Percentiles rank a stretch among this genome's conserved stretches.
Conservation (phyloP, 1,284 basidiomycete species). For the Apiotrichum mycotoxinovorans region DNA sequence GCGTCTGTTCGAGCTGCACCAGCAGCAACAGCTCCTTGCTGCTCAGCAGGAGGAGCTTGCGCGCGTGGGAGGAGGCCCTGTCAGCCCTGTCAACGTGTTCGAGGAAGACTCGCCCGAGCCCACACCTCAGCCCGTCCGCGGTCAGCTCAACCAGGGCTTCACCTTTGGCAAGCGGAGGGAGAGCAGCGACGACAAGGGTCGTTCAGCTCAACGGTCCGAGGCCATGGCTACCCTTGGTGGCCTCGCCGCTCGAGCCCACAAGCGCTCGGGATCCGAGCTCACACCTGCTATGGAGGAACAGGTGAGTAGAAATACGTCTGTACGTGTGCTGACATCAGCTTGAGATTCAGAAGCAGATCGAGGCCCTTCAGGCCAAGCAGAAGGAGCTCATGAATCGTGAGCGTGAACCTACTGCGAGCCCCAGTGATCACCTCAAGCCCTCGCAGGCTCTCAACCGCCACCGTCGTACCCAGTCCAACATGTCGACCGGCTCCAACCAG, state of each 20-base stretch:
- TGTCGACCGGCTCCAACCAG: slow-evolving; percentile 42
- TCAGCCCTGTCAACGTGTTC: slow-evolving; percentile 41
- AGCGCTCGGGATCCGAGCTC: slow-evolving; percentile 64
- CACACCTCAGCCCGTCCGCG: slow-evolving; percentile 55
- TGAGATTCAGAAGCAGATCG: slow-evolving; percentile 83
- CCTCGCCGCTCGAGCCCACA: slow-evolving; percentile 50
- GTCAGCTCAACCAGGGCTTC: slow-evolving; percentile 81
- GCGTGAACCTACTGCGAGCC: slow-evolving; percentile 54
- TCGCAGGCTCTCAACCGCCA: slow-evolving; percentile 57
- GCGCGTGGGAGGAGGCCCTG: slow-evolving; percentile 12
- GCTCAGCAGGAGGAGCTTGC: slow-evolving; percentile 28
- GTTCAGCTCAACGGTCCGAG: slow-evolving; percentile 34
- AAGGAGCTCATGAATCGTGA: slow-evolving; percentile 82
- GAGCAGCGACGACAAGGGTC: slow-evolving; percentile 12
- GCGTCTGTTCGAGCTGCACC: slow-evolving; percentile 39
- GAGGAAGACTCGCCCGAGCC: slow-evolving; percentile 44
- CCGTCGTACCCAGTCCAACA: slow-evolving; percentile 78
- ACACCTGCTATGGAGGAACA: slow-evolving; percentile 72
- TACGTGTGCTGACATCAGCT: slow-evolving; percentile 57
- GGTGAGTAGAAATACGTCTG: slow-evolving; percentile 52
- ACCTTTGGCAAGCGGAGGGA: slow-evolving; percentile 66
- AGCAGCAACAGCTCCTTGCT: slow-evolving; percentile 29
- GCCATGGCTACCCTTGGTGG: slow-evolving; percentile 44
- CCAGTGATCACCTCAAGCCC: slow-evolving; percentile 65
- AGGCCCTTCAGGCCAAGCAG: slow-evolving; percentile 83